Evolutionary conservation across 2,329 filamentous ascomycete species (phyloP), one percentile per base, ranked within the genome.

Genomic region (Knufia fluminis): DNA sequence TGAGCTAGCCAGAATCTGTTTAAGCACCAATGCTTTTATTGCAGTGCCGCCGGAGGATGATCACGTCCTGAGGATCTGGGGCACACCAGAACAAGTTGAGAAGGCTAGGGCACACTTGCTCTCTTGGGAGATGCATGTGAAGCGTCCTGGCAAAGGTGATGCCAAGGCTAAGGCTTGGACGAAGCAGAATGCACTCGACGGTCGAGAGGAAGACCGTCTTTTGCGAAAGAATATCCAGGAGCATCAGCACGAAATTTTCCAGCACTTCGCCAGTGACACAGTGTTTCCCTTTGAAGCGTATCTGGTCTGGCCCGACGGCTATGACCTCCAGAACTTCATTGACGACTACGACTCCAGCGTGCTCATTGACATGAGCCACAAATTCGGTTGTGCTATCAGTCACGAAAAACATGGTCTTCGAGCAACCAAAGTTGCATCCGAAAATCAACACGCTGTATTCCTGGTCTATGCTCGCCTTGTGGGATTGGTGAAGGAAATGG

Each of bases 401-500:
- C 40, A 46, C 24, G 17, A 39, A n/a, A 23, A 19, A 12, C 26
- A 32, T 17, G 33, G 41, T 20, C n/a, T 23, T n/a, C 39, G 46
- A 26, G 41, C 39, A 22, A 44, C 33, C 14, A 45, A 49, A 42
- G 49, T 60, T n/a, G 44, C 48, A 3, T 48, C 50, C 22, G 17
- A 56, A 4, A 36, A 45, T 12, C 43, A 54, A 22, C 28, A 49
- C 4, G 41, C 50, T 28, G 41, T 54, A 26, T 31, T 46, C 12
- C 38, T 47, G 4, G 40, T 58, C 35, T 54, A 52, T 47, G 36
- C 39, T 20, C 46, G 58, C 32, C 48, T 58, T 20, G 19, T 51
- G 16, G 56, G 57, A 28, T 46, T 60, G 7, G 49, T 57, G 40
- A 57, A 55, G 41, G 58, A 59, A 36, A 50, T 46, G 19, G 50